phyloP scores from a whole-genome alignment of 2,329 filamentous ascomycete genomes.

The Furcasterigmium furcatum region DNA sequence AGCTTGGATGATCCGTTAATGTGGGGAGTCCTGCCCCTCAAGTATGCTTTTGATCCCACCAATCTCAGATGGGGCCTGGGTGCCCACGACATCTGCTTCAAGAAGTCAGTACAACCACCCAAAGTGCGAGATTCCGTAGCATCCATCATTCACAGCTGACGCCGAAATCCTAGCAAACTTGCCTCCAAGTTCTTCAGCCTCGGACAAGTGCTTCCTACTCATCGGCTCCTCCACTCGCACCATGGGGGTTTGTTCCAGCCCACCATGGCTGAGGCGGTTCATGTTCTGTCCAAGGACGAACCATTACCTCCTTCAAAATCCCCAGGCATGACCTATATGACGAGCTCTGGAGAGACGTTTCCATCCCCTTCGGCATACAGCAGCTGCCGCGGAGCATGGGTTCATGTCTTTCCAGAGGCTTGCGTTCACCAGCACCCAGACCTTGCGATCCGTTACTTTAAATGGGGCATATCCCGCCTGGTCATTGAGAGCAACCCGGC shows the following conservation, averaged over 20 bases:
- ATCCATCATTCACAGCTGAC: constrained; percentile 4
- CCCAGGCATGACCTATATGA: constrained; percentile 26
- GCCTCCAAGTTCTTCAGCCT: constrained; percentile 78
- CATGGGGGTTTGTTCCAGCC: constrained; percentile 87
- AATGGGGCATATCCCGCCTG: constrained; percentile 90
- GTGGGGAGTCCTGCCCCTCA: constrained; percentile 82
- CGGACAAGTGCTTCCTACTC: constrained; percentile 88
- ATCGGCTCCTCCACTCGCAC: constrained; percentile 73
- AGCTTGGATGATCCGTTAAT: constrained; percentile 93
- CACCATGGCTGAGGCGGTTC: constrained; percentile 80
- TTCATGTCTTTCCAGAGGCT: constrained; percentile 95
- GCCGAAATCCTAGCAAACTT: constrained; percentile 32
- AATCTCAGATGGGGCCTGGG: constrained; percentile 88
- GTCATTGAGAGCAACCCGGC: constrained; percentile 87
- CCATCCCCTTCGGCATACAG: constrained; percentile 69
- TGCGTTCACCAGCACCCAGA: constrained; percentile 84
- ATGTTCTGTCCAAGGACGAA: constrained; percentile 64
- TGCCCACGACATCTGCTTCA: constrained; percentile 94
- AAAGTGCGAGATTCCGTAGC: neutral
- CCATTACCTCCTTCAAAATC: constrained; percentile 2
- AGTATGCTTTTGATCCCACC: constrained; percentile 66
- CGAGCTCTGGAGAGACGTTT: constrained; percentile 63
- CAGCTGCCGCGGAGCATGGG: constrained; percentile 72
- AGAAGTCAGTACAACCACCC: constrained; percentile 53
- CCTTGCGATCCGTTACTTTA: constrained; percentile 89